Base-by-base conservation (phyloP, 2,329 filamentous ascomycete species). In the Epichloe festucae region DNA sequence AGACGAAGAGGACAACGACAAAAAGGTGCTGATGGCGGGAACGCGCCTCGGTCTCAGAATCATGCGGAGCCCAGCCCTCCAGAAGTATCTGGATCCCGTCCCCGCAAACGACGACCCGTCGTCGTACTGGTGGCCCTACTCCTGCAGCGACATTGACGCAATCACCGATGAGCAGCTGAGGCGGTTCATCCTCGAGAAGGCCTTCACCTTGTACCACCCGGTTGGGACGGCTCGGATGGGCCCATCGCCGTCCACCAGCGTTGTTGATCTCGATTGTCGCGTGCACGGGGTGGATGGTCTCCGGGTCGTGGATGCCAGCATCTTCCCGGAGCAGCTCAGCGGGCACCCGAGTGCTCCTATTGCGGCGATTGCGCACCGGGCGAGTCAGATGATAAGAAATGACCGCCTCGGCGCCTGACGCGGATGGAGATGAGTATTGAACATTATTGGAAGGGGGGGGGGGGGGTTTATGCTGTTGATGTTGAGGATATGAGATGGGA, bases 301-400 rank as follows among this genome's bases (percentile, higher is more conserved):
- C 47, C 67, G 79, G 27, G 78, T 81, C 15, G 77, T 82, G 3
- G 79, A 82, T 65, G 78, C 76, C 2, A 73, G 70, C 27, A 69
- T 74, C 5, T 81, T 76, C 54, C 76, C 77, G 1, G 70, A 68
- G 55, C 57, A 58, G 27, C 46, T 58, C 40, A 56, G 54, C 44
- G 57, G 57, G 4, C 57, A 58, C 49, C 57, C 57, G 21, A 57
- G 56, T 10, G 57, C 57, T 12, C 54, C 52, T 3, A 53, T 58
- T 39, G 57, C 56, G 8, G 57, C 57, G 5, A 53, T 59, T 23
- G 57, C 57, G 2, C 54, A 56, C 49, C 54, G 54, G 48, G 50
- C 54, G 27, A 57, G 57, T 44, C 53, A 55, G 11, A 27, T 56
- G 10, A 57, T 58, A 15, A 53, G 51, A 48, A 35, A 45, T 43